Conservation (phyloP, 257 asterid species). For the Primulina tabacum region DNA sequence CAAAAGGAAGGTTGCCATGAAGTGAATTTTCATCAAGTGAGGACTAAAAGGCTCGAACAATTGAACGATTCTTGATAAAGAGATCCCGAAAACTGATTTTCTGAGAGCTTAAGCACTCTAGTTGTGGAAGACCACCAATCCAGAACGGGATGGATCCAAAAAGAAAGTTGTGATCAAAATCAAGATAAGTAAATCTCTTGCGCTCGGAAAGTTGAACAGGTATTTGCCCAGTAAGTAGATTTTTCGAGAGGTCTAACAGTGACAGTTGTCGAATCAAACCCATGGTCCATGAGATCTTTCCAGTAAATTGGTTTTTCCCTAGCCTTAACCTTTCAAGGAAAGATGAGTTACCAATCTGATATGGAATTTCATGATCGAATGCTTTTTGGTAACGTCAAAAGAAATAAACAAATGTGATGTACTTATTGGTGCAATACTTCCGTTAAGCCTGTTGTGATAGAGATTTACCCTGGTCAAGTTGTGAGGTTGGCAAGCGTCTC, state of each 20-base stretch:
- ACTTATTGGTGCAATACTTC: constrained; percentile 75
- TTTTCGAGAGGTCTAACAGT: constrained; percentile 71
- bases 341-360: constrained; percentile 63
- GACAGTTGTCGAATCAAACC: constrained; percentile 56
- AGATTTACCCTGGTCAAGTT: constrained; percentile 82
- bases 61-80: constrained; percentile 66
- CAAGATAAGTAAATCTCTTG: constrained; percentile 68
- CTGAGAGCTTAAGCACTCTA: constrained; percentile 85
- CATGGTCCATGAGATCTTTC: constrained; percentile 67
- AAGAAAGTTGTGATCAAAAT: constrained; percentile 65
- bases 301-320: constrained; percentile 62
- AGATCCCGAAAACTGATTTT: constrained; percentile 54
- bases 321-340: constrained; percentile 71
- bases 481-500: constrained; percentile 42
- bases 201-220: constrained; percentile 72
- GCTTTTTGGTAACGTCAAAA: constrained; percentile 75
- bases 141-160: constrained; percentile 73
- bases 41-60: constrained; percentile 60
- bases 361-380: constrained; percentile 66
- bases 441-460: constrained; percentile 62
- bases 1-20: constrained; percentile 59
- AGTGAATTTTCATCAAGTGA: constrained; percentile 56
- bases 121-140: constrained; percentile 69
- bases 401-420: constrained; percentile 59
- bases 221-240: constrained; percentile 57